These are phyloP conservation scores for Acorus calamus DNA, from an alignment of 106 monocot species.

Conservation along the genomic window DNA sequence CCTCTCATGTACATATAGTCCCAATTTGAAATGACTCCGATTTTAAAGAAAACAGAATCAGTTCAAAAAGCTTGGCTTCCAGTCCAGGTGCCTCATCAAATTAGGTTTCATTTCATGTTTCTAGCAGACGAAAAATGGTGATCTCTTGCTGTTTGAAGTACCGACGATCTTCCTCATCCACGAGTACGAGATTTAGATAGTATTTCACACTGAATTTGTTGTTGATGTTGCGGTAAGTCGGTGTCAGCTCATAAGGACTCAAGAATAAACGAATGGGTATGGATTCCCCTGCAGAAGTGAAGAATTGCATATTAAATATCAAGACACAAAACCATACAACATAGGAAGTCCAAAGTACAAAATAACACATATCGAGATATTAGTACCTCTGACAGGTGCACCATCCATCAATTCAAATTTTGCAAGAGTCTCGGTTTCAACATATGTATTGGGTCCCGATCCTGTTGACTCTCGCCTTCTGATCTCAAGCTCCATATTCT, in stretches of 20 bases:
- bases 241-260: conserved; percentile 72
- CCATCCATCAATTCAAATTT: conserved; percentile 96
- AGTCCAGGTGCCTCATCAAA: too few relatives aligned
- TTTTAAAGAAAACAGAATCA: too few relatives aligned
- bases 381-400: conserved; percentile 82
- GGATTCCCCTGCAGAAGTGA: conserved; percentile 44
- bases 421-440: conserved; percentile 92
- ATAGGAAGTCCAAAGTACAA: background rate
- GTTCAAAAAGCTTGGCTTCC: too few relatives aligned
- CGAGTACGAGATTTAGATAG: conserved; percentile 62
- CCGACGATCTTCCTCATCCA: conserved; percentile 65
- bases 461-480: conserved; percentile 75
- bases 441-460: conserved; percentile 76
- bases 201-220: conserved; percentile 86
- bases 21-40: too few relatives aligned
- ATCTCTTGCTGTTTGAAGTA: conserved; percentile 86
- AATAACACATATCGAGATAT: background rate
- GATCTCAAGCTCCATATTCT: conserved; percentile 86
- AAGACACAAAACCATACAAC: background rate
- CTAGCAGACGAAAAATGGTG: conserved; percentile 55
- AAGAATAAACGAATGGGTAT: conserved; percentile 69
- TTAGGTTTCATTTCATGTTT: conserved; percentile 12
- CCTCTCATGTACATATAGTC: too few relatives aligned
- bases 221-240: conserved; percentile 72
- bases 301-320: background rate